Base-by-base conservation (phyloP, 768 basidiomycete genomes). In the Hericium coralloides region DNA sequence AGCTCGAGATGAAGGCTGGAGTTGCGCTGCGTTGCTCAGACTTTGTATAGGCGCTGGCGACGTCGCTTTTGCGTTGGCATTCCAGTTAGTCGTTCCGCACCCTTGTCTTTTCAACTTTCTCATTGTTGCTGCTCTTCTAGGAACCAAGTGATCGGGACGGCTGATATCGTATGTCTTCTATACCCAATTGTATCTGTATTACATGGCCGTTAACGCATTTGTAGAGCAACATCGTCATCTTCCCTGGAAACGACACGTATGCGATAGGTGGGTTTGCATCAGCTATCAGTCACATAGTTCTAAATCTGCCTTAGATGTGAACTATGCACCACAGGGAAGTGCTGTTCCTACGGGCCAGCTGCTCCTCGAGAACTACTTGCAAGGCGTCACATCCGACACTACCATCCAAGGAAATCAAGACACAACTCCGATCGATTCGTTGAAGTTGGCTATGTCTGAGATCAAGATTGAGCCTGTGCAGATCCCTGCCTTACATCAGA, bases 291-390 rank as follows among this genome's bases (percentile, higher is more conserved):
- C 43, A 6, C 12, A 37, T 17, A 17, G 22, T 50, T 50, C 17
- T 38, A 39, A 48, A 25, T 22, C 10, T 38, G 48, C n/a, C 9
- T 41, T 58, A 78, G 83, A 82, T 57, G 84, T 89, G 4, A 74
- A 82, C 51, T 88, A 77, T 68, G 73, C 79, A 10, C 81, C 83
- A 0, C 79, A 82, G 59, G 81, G 81, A 6, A 70, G 64, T 20
- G 79, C 81, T 6, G 68, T 72, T n/a, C 63, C 74, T 1, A 79
- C 83, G 1, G 86, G 87, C 20, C 75, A 73, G 54, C 63, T 65
- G 9, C 65, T 89, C 58, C 74, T 89, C 49, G 78, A 85, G 68
- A 83, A 85, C 65, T 89, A 81, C 64, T 67, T 89, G n/a, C 81
- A 85, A 69, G 87, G 84, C 17, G 60, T 81, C 31, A 70, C 80